Percentiles rank a stretch among this genome's conserved stretches.
Conservation (phyloP, 257 asterid species). For the Paulownia fortunei region DNA sequence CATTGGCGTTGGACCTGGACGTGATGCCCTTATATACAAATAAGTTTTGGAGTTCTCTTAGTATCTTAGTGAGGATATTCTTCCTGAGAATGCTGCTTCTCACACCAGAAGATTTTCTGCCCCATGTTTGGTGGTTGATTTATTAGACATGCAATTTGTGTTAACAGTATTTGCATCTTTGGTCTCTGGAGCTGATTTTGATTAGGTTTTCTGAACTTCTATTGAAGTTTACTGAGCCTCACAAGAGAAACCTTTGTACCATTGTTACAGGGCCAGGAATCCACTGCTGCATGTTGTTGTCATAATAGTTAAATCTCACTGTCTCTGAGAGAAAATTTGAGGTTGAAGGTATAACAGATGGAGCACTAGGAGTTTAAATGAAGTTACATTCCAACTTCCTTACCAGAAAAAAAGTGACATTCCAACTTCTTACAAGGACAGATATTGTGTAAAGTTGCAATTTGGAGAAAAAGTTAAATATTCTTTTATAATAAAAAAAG, state of each 20-base stretch:
- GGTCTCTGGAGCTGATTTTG: constrained; percentile 1
- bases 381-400: constrained; percentile 27
- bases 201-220: background rate
- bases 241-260: no score
- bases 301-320: background rate
- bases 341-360: constrained; percentile 15
- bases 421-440: background rate
- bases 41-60: constrained; percentile 31
- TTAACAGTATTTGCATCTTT: background rate
- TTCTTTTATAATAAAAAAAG: no score
- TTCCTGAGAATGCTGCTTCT: constrained; percentile 19
- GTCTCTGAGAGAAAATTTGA: background rate
- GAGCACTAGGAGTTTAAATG: background rate
- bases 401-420: constrained; percentile 18
- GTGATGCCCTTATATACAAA: constrained; percentile 95
- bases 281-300: background rate
- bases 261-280: constrained; percentile 6
- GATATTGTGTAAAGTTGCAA: no score
- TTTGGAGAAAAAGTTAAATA: no score
- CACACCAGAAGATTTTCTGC: constrained; percentile 21
- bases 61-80: constrained; percentile 10
- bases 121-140: constrained; percentile 33
- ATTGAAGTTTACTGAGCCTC: background rate
- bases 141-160: constrained; percentile 14
- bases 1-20: constrained; percentile 96